These are phyloP conservation scores for Haplosporangium gracile DNA, from an alignment of 192 early-diverging fungal species.

Conservation along the genomic window DNA sequence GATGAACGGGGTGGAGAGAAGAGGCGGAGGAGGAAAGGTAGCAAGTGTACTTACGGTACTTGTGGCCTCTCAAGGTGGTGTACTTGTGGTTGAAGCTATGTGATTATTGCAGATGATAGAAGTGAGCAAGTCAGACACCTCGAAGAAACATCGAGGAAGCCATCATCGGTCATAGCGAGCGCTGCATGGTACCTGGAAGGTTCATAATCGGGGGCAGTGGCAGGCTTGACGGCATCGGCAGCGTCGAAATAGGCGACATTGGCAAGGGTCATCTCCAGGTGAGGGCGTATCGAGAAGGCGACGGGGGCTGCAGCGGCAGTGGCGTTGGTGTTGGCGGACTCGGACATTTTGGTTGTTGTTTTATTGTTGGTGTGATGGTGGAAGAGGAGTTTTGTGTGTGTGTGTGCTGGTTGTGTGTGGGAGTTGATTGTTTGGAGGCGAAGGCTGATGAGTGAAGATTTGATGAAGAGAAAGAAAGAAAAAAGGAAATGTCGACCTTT, in stretches of 20 bases:
- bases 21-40: not conserved
- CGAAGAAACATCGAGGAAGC: not conserved
- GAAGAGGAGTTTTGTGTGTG: too few species aligned
- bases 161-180: too few species aligned
- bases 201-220: constrained; percentile 7
- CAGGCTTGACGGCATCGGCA: constrained; percentile 13
- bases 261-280: not conserved
- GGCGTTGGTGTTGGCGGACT: not conserved
- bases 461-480: too few species aligned
- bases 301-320: not conserved
- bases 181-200: constrained; percentile 8
- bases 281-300: not conserved
- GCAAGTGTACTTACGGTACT: constrained; percentile 20
- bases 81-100: constrained; percentile 36
- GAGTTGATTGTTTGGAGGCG: not conserved
- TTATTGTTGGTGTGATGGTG: too few species aligned
- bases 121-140: not conserved
- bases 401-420: not conserved
- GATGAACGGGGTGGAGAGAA: too few species aligned
- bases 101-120: not conserved
- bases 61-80: constrained; percentile 7
- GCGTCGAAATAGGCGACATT: not conserved
- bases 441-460: not conserved
- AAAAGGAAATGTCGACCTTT: too few species aligned
- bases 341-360: not conserved